Percentiles rank a stretch among this genome's conserved stretches.
Evolutionary conservation across 2,329 filamentous ascomycete species (phyloP).

Genomic region (Xylaria sp.): DNA sequence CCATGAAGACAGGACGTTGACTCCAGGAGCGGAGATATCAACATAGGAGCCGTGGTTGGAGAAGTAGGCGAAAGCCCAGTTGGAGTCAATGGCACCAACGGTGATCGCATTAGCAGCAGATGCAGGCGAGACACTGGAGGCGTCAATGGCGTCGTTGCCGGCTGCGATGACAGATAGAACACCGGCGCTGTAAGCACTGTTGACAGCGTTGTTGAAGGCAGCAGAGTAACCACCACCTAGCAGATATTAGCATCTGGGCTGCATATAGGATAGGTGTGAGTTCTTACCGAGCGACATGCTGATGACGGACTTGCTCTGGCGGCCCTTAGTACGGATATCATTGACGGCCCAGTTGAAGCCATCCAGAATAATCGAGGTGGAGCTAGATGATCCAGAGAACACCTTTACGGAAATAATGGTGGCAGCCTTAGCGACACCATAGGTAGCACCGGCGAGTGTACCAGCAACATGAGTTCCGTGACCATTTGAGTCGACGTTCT

Average conservation of each 20-base stretch:
- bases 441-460: slow-evolving; percentile 50
- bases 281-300: slow-evolving; percentile 57
- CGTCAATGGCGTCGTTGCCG: slow-evolving; percentile 55
- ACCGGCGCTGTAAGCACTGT: slow-evolving; percentile 51
- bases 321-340: slow-evolving; percentile 51
- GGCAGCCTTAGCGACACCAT: slow-evolving; percentile 51
- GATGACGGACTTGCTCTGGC: slow-evolving; percentile 52
- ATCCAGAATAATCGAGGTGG: slow-evolving; percentile 38
- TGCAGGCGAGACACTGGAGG: slow-evolving; percentile 53
- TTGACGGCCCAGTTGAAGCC: slow-evolving; percentile 49
- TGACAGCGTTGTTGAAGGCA: slow-evolving; percentile 58
- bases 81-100: slow-evolving; percentile 54
- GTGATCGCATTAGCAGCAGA: slow-evolving; percentile 57
- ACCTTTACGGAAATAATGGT: slow-evolving; percentile 53
- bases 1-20: slow-evolving; percentile 49
- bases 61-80: slow-evolving; percentile 49
- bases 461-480: slow-evolving; percentile 56
- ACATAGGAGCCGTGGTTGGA: slow-evolving; percentile 56
- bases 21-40: slow-evolving; percentile 53
- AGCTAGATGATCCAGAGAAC: slow-evolving; percentile 40
- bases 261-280: neutral
- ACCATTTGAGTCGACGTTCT: slow-evolving; percentile 45
- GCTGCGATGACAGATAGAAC: slow-evolving; percentile 62
- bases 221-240: slow-evolving; percentile 48
- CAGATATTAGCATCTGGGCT: neutral